These are phyloP conservation scores for Zygotorulaspora mrakii DNA, from an alignment of 1,139 yeast genomes.

Conservation along the genomic window DNA sequence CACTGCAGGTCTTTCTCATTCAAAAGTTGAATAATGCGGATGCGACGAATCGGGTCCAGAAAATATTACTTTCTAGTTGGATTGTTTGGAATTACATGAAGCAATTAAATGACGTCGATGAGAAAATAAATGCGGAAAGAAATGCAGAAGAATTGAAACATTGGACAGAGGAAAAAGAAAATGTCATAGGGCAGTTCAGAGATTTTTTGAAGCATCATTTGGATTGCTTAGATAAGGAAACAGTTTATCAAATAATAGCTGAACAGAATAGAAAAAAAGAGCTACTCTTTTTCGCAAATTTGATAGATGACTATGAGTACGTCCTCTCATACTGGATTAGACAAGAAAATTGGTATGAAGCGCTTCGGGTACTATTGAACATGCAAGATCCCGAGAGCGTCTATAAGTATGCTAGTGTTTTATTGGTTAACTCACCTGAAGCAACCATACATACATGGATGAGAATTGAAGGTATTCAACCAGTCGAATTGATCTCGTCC, in stretches of 20 bases:
- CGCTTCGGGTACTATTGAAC: slow-evolving; percentile 47
- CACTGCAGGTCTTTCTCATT: slow-evolving; percentile 55
- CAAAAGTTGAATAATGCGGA: slow-evolving; percentile 47
- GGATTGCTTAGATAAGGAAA: slow-evolving; percentile 52
- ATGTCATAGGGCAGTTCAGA: slow-evolving; percentile 42
- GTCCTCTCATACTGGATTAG: slow-evolving; percentile 68
- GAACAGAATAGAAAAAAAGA: slow-evolving; percentile 64
- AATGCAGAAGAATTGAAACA: slow-evolving; percentile 25
- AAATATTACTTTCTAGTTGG: slow-evolving; percentile 73
- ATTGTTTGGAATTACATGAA: slow-evolving; percentile 65
- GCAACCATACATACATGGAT: slow-evolving; percentile 80
- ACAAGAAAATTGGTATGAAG: slow-evolving; percentile 67
- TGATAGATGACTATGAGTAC: slow-evolving; percentile 64
- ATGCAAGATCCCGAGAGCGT: slow-evolving; percentile 51
- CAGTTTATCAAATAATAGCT: slow-evolving; percentile 68
- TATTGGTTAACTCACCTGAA: slow-evolving; percentile 65
- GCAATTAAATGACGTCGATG: slow-evolving; percentile 47
- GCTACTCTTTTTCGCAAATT: slow-evolving; percentile 62
- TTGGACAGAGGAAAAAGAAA: slow-evolving; percentile 25
- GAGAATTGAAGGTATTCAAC: slow-evolving; percentile 47
- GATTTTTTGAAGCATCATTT: slow-evolving; percentile 51
- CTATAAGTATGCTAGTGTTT: slow-evolving; percentile 63
- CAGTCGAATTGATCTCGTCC: slow-evolving; percentile 68
- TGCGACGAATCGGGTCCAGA: slow-evolving; percentile 47
- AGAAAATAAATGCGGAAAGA: slow-evolving; percentile 34